Base-by-base conservation (phyloP, 495 filamentous ascomycete genomes). In the Parachaetomium inaequale region DNA sequence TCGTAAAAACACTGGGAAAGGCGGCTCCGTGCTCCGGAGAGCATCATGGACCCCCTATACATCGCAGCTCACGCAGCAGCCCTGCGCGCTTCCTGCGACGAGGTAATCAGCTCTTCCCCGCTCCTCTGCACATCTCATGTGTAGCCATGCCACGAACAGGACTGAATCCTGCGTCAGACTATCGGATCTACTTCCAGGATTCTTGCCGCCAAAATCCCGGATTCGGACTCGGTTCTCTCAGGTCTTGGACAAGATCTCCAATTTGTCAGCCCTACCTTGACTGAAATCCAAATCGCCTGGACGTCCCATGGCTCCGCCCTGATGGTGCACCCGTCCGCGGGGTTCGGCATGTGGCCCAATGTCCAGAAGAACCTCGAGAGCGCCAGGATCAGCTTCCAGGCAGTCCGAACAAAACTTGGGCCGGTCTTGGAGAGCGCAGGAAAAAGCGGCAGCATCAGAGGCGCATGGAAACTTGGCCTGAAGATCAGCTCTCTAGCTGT, bases 271-370 rank as follows among this genome's bases (percentile, higher is more conserved):
- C 45, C 45, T 14, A 21, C 26, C 10, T 3, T 49, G 45, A 49
- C 1, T 26, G 19, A 25, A 14, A 23, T 49, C 2, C 45, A 49
- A 26, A 2, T 12, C 7, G 11, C 45, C 23, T 49, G 45, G 45
- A 25, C 45, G 21, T 3, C 45, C 21, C 23, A 26, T 25, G 45
- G 45, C 11, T 49, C 45, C 12, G 12, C 23, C 7, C 2, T 49
- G 45, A 49, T 49, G 45, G 23, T 26, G 7, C 45, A 49, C 6
- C 45, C 21, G 21, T 21, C 45, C 0, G 45, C 45, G 0, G 45
- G 45, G n/a, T 49, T 49, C 26, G 45, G 45, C 21, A 49, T 49
- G 45, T 49, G 45, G 45, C 45, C 45, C n/a, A 26, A 11, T 49
- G 45, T 49, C 1, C 45, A 49, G 23, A 49, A 49, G 23, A 49